phyloP scores from a whole-genome alignment of 2,329 filamentous ascomycete genomes.

The Colletotrichum cuscutae region DNA sequence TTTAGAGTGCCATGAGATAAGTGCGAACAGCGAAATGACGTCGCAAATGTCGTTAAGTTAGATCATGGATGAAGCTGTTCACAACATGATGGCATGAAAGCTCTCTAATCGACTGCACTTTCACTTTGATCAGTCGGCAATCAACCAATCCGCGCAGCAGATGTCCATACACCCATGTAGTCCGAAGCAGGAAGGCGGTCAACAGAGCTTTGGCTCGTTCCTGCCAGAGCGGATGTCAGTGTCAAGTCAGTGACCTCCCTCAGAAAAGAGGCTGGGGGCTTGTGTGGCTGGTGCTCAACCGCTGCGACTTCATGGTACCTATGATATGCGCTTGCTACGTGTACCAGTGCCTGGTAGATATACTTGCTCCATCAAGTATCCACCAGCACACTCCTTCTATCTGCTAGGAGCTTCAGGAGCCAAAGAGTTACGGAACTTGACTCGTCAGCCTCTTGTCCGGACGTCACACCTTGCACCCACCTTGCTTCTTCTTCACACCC shows the following conservation, averaged over 20 bases:
- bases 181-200: constrained; percentile 29
- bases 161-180: neutral
- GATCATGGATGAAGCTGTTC: constrained; percentile 1
- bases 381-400: constrained; percentile 30
- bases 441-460: constrained; percentile 32
- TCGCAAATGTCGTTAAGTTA: neutral
- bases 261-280: constrained; percentile 4
- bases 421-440: constrained; percentile 19
- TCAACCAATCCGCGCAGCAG: neutral
- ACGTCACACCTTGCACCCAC: constrained; percentile 35
- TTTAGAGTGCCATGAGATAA: neutral
- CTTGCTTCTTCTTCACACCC: constrained; percentile 20
- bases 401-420: constrained; percentile 35
- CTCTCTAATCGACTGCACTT: neutral
- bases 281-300: constrained; percentile 14
- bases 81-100: neutral
- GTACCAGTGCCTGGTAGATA: neutral
- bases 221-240: constrained; percentile 13
- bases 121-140: neutral
- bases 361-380: constrained; percentile 10
- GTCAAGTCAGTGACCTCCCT: constrained; percentile 2
- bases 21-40: neutral
- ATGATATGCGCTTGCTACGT: neutral
- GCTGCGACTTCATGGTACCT: neutral
- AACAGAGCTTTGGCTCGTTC: neutral